Conservation (phyloP, 202 grass and related monocot genomes). For the Carex sylvatica region DNA sequence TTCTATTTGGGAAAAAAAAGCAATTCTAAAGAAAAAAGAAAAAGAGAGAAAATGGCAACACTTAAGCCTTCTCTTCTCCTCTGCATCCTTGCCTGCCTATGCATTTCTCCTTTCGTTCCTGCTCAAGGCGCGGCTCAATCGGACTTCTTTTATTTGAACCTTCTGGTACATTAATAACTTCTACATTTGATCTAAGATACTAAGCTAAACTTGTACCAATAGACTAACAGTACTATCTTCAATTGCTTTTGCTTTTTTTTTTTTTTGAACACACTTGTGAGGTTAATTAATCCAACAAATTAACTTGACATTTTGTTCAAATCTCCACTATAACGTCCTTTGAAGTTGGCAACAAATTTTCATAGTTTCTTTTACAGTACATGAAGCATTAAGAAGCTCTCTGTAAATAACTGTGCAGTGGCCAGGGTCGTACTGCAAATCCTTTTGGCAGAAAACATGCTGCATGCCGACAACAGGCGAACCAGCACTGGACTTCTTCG, state of each 20-base stretch:
- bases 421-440: conserved; percentile 23
- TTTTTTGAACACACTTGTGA: background rate
- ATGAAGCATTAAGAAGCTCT: background rate
- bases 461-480: conserved; percentile 11
- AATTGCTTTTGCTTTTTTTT: background rate
- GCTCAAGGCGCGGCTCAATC: background rate
- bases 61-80: conserved; percentile 30
- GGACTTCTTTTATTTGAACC: conserved; percentile 32
- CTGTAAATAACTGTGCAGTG: conserved; percentile 13
- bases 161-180: conserved; percentile 21
- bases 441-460: background rate
- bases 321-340: background rate
- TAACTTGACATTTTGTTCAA: background rate
- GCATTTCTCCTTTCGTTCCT: background rate
- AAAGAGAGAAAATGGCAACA: conserved; percentile 20
- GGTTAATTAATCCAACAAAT: background rate
- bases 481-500: conserved; percentile 19
- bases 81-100: conserved; percentile 21
- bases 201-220: background rate
- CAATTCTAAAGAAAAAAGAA: background rate
- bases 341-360: background rate
- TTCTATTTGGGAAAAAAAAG: background rate
- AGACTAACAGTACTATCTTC: background rate
- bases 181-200: background rate
- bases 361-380: background rate